A percentile compares a stretch with the other conserved stretches of the same genome.
Evolutionary conservation across 148 eudicot genomes (phyloP).

Genomic region (Beta vulgaris): DNA sequence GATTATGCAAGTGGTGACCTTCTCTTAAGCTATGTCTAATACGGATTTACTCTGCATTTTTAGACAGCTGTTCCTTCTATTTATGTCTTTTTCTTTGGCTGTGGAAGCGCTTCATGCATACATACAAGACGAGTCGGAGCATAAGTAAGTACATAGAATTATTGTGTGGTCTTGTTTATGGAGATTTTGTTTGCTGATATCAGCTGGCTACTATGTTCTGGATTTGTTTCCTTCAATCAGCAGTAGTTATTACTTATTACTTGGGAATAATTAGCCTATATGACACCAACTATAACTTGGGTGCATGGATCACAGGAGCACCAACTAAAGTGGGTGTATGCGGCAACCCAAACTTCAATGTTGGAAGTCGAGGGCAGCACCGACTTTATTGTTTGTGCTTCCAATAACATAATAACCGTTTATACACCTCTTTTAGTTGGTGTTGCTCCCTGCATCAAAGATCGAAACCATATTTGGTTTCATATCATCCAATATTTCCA

Average conservation of each 20-base stretch:
- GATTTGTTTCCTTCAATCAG: background rate
- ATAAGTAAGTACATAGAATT: conserved; percentile 67
- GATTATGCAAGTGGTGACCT: background rate
- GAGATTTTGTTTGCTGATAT: background rate
- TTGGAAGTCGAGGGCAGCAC: too few species aligned
- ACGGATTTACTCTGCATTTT: conserved; percentile 43
- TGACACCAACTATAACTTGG: too few species aligned
- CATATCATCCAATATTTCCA: too few species aligned
- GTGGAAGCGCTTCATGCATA: conserved; percentile 98
- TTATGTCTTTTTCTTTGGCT: conserved; percentile 93
- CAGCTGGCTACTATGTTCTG: background rate
- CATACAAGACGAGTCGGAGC: conserved; percentile 98
- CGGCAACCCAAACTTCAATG: too few species aligned
- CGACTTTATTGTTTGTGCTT: too few species aligned
- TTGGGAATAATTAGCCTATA: too few species aligned
- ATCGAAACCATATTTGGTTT: too few species aligned
- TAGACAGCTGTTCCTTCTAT: conserved; percentile 99
- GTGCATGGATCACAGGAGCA: too few species aligned
- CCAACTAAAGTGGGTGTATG: too few species aligned
- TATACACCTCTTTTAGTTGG: too few species aligned
- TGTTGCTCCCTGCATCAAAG: too few species aligned
- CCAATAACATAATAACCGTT: too few species aligned
- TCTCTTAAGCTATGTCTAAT: conserved; percentile 18
- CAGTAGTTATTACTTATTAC: background rate
- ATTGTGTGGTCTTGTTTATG: background rate